phyloP scores from a whole-genome alignment of 139 green algal genomes.

The Spirogloea muscicola region DNA sequence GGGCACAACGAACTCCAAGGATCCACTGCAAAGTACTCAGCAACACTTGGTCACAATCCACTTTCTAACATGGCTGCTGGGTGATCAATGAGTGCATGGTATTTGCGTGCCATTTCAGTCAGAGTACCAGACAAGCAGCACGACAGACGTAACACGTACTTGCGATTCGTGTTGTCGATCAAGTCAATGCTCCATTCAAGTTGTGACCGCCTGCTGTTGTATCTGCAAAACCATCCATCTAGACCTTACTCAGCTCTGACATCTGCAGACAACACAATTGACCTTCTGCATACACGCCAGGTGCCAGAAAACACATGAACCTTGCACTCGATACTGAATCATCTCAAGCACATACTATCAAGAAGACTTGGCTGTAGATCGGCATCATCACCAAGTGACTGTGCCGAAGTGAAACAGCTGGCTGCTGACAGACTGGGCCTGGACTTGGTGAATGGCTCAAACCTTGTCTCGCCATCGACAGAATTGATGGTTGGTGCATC shows the following conservation, averaged over 20 bases:
- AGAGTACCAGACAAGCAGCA: neutral
- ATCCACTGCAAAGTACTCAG: slow-evolving; percentile 58
- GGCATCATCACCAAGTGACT: neutral
- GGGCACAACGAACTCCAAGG: slow-evolving; percentile 91
- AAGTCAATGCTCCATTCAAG: slow-evolving; percentile 38
- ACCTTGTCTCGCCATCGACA: slow-evolving; percentile 42
- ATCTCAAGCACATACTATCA: neutral
- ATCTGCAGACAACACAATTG: neutral
- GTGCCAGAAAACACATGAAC: neutral
- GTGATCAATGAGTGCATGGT: neutral
- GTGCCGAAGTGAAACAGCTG: neutral
- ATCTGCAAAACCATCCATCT: slow-evolving; percentile 24
- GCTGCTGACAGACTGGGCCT: slow-evolving; percentile 41
- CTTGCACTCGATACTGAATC: neutral
- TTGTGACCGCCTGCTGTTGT: slow-evolving; percentile 35
- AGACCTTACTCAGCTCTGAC: neutral
- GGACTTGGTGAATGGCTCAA: too few relatives aligned
- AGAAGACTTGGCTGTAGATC: too few relatives aligned
- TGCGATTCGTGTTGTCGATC: slow-evolving; percentile 43
- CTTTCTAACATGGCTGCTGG: neutral
- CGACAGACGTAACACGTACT: neutral
- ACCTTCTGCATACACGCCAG: neutral
- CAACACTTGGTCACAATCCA: neutral
- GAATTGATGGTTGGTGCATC: slow-evolving; percentile 69
- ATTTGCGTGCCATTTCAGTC: neutral